Evolutionary conservation across 805 yeast species (phyloP).

Genomic region (Schwanniomyces occidentalis): DNA sequence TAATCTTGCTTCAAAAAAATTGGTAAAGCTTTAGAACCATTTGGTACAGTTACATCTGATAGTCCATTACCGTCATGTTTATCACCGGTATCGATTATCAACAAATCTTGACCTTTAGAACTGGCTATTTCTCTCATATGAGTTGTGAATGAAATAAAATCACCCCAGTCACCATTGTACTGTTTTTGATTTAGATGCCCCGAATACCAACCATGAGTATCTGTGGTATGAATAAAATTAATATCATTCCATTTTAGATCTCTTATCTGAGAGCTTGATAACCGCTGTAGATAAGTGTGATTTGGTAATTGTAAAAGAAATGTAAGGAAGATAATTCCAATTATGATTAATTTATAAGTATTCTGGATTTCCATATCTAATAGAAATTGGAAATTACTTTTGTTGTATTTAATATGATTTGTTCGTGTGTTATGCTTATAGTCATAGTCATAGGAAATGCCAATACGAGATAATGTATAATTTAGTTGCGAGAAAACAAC

Average conservation of each 20-base stretch:
- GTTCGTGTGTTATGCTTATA: too few species aligned
- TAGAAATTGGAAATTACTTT: background rate
- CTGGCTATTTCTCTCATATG: slow-evolving; percentile 50
- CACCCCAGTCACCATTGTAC: slow-evolving; percentile 91
- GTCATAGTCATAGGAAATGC: too few species aligned
- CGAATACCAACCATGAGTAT: slow-evolving; percentile 95
- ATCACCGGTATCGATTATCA: slow-evolving; percentile 88
- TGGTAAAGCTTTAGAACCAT: slow-evolving; percentile 62
- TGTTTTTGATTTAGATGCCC: slow-evolving; percentile 81
- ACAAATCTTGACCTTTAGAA: slow-evolving; percentile 54
- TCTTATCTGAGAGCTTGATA: too few species aligned
- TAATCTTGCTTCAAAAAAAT: slow-evolving; percentile 66
- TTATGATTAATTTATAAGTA: too few species aligned
- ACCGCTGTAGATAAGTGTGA: too few species aligned
- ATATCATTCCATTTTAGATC: slow-evolving; percentile 67
- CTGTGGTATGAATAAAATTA: slow-evolving; percentile 92
- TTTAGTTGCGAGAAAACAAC: too few species aligned
- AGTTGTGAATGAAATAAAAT: slow-evolving; percentile 66
- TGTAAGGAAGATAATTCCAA: too few species aligned
- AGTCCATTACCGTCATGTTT: slow-evolving; percentile 94
- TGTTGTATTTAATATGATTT: background rate
- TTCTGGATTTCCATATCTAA: too few species aligned
- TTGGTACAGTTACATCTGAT: slow-evolving; percentile 73
- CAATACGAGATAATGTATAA: too few species aligned
- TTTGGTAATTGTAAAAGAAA: too few species aligned